Evolutionary conservation across 352 stramenopile genomes (phyloP).

Genomic region (Phytophthora citricola): DNA sequence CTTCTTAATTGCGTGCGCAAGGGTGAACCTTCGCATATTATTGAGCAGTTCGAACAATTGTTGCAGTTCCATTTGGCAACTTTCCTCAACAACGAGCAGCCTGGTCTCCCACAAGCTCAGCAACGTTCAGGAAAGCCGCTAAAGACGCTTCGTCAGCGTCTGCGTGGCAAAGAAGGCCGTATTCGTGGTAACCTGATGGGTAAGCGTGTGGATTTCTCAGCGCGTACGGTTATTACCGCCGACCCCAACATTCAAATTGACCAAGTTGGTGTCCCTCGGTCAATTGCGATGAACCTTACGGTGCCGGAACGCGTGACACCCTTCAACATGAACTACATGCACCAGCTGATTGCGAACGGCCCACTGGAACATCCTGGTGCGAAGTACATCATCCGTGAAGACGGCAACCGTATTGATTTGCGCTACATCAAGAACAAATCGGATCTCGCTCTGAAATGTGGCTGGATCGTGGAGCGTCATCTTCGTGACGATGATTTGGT

Average conservation of each 20-base stretch:
- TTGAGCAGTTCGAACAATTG: conserved; percentile 93
- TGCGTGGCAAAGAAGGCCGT: conserved; percentile 98
- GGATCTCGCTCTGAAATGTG: conserved; percentile 95
- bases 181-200: conserved; percentile 99
- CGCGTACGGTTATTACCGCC: conserved; percentile 99
- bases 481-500: conserved; percentile 98
- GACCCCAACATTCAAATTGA: conserved; percentile 99
- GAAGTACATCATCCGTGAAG: conserved; percentile 98
- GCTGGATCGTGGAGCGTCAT: conserved; percentile 99
- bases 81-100: conserved; percentile 99
- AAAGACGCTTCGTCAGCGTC: conserved; percentile 97
- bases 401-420: conserved; percentile 98
- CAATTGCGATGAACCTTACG: conserved; percentile 98
- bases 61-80: conserved; percentile 88
- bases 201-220: conserved; percentile 99
- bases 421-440: conserved; percentile 98
- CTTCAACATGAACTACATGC: conserved; percentile 98
- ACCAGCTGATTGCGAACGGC: conserved; percentile 96
- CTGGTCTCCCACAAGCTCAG: conserved; percentile 95
- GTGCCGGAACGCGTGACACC: conserved; percentile 98
- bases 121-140: conserved; percentile 97
- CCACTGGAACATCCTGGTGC: conserved; percentile 97
- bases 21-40: conserved; percentile 96
- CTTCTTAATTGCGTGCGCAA: conserved; percentile 96
- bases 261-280: conserved; percentile 98